A percentile compares a stretch with the other conserved stretches of the same genome.
Conservation (phyloP, 345 rosid species). For the Eucalyptus shirleyi region DNA sequence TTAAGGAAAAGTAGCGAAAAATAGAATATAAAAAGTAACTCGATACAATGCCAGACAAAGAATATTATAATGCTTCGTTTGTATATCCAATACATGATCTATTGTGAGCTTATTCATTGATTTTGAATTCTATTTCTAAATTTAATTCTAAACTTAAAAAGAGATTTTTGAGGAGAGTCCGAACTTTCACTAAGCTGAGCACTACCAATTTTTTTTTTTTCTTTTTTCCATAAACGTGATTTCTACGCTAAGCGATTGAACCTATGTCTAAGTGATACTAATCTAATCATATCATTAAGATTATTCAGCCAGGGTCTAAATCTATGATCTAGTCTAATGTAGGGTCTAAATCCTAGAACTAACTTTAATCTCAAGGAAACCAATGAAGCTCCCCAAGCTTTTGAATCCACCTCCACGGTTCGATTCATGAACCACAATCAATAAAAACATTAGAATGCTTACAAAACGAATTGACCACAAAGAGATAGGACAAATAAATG, state of each 20-base stretch:
- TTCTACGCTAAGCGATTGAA: background rate
- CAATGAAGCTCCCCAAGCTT: background rate
- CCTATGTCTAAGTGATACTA: background rate
- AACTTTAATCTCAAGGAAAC: background rate
- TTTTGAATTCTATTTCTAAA: background rate
- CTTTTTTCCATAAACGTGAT: background rate
- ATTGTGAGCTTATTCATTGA: background rate
- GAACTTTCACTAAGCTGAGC: background rate
- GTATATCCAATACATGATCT: background rate
- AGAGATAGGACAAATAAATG: background rate
- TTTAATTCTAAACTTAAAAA: background rate
- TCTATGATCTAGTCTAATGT: background rate
- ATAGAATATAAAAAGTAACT: background rate
- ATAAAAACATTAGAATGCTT: background rate
- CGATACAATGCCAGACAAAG: too few relatives aligned
- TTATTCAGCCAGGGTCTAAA: background rate
- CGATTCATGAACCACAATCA: background rate
- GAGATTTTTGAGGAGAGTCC: background rate
- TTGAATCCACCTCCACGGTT: background rate
- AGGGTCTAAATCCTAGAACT: background rate
- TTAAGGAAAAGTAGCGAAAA: background rate
- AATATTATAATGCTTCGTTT: background rate
- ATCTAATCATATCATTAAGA: background rate
- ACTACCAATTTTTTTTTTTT: background rate
- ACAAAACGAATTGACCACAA: background rate